Evolutionary conservation across 2,329 filamentous ascomycete genomes (phyloP), one percentile per base, ranked within the genome.

Genomic region (Didymosphaeria variabile): DNA sequence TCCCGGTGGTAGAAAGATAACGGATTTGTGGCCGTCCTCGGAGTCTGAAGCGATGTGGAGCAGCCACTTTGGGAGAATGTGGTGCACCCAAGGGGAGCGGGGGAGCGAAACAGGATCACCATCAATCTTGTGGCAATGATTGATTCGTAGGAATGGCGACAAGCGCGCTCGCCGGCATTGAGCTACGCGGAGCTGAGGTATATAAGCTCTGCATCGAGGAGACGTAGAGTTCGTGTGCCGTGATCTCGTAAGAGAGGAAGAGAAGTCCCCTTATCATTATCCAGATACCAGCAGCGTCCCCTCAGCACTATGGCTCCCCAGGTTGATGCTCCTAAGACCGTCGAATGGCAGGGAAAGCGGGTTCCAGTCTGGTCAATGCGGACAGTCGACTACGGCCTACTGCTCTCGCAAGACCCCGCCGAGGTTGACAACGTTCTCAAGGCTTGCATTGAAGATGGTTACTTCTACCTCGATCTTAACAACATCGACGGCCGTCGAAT

Each of bases 401-500:
- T 87, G 56, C 82, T 86, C 38, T 86, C 84, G 0, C 82, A 86
- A 64, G 84, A 87, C 62, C 84, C 84, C 8, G 76, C 73, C 21
- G 85, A 87, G 74, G 73, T 87, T 9, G 82, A 86, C 62, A 84
- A 81, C 67, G 76, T 86, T 8, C 71, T 85, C 57, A 75, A 79
- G 38, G 80, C 79, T 64, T 87, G 85, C 72, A 76, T 83, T 60
- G 77, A 81, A 21, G 80, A 84, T 36, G 85, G 85, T 1, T 87
- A 82, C 79, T 87, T 87, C 74, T 85, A 87, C 70, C 80, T 87
- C 44, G 82, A 87, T 69, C 79, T 87, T 10, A 69, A 82, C 63
- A 79, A 78, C 63, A 83, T 86, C 61, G 84, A 86, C 67, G 84
- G 84, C 63, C 82, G 83, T 61, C 74, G 84, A 50, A 81, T 85